Percentiles rank a stretch among this genome's conserved stretches.
Conservation (phyloP, 1,284 basidiomycete genomes). For the Austroboletus olivaceoglutinosus region DNA sequence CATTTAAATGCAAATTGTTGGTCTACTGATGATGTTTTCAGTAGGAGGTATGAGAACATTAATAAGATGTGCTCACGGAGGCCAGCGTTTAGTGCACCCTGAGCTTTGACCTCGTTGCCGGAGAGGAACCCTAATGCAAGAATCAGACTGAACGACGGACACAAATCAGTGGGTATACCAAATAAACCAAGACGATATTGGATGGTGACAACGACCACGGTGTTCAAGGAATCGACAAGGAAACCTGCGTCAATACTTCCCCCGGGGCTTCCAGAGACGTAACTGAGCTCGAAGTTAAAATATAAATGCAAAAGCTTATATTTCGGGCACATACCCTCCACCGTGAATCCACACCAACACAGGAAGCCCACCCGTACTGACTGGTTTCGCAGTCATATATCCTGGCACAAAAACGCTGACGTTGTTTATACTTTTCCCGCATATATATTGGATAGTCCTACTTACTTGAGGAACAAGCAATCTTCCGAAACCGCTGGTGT, state of each 20-base stretch:
- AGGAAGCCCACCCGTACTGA: conserved; percentile 3
- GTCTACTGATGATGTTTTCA: conserved; percentile 20
- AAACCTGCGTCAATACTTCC: conserved; percentile 14
- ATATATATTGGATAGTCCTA: not conserved
- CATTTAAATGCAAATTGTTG: conserved; percentile 32
- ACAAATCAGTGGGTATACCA: conserved; percentile 22
- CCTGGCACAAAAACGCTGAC: conserved; percentile 16
- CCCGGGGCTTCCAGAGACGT: conserved; percentile 4
- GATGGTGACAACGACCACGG: conserved; percentile 37
- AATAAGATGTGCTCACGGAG: conserved; percentile 23
- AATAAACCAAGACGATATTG: conserved; percentile 45
- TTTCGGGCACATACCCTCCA: conserved; percentile 14
- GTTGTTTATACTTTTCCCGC: too few relatives aligned
- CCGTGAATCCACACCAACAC: conserved; percentile 26
- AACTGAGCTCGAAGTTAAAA: conserved; percentile 5
- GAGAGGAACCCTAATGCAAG: conserved; percentile 27
- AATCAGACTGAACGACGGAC: not conserved
- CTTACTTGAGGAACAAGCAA: conserved; percentile 24
- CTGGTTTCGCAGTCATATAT: not conserved
- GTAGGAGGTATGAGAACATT: not conserved
- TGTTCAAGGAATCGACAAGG: conserved; percentile 22
- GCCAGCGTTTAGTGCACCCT: conserved; percentile 32
- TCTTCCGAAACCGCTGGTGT: conserved; percentile 13
- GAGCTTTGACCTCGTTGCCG: conserved; percentile 24
- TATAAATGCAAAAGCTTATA: too few relatives aligned